phyloP scores from a whole-genome alignment of 768 basidiomycete genomes.

The Chalciporus chontae region DNA sequence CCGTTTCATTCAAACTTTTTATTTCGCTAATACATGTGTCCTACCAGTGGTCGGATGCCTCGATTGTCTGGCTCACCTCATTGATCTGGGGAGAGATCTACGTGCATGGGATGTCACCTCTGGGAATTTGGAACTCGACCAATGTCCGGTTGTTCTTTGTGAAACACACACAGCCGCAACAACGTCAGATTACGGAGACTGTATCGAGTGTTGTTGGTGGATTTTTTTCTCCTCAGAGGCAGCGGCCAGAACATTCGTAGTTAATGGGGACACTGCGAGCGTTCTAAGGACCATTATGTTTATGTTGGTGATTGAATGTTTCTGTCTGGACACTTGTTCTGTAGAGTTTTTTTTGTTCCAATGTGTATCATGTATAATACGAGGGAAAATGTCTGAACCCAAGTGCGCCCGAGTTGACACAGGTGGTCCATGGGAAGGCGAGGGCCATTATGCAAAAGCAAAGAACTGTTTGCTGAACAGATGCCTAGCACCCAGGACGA shows the following conservation, averaged over 20 bases:
- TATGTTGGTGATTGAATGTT: background rate
- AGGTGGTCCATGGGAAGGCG: too few species aligned
- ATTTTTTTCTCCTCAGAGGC: slow-evolving; percentile 48
- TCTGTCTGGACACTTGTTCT: background rate
- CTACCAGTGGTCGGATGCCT: slow-evolving; percentile 85
- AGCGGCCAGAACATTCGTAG: slow-evolving; percentile 27
- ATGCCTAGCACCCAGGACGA: slow-evolving; percentile 15
- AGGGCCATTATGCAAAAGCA: slow-evolving; percentile 11
- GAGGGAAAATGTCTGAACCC: too few species aligned
- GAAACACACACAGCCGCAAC: slow-evolving; percentile 72
- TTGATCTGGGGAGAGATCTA: slow-evolving; percentile 96
- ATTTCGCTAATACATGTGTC: background rate
- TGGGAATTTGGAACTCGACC: slow-evolving; percentile 90
- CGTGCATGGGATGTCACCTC: slow-evolving; percentile 80
- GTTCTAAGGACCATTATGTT: background rate
- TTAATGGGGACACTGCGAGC: background rate
- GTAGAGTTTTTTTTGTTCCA: too few species aligned
- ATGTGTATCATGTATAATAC: too few species aligned
- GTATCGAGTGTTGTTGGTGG: slow-evolving; percentile 82
- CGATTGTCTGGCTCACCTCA: slow-evolving; percentile 88
- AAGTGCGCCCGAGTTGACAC: too few species aligned
- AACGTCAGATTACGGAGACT: slow-evolving; percentile 71
- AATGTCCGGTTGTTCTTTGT: slow-evolving; percentile 88
- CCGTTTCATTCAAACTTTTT: background rate
- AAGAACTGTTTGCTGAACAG: slow-evolving; percentile 8